Conservation (phyloP, 1,284 basidiomycete species). For the Vanrija sp. region DNA sequence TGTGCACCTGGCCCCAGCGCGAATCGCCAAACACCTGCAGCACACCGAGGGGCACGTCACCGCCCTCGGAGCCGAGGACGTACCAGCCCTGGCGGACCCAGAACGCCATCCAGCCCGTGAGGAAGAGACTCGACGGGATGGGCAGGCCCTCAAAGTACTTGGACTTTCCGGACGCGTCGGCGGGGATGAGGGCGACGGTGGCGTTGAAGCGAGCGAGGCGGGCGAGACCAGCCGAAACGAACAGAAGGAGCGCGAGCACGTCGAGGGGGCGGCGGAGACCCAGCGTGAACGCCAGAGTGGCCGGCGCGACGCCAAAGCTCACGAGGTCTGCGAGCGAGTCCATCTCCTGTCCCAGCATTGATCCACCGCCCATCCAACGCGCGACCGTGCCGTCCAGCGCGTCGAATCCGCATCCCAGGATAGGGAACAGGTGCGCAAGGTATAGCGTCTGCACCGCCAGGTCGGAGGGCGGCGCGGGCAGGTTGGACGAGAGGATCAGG, state of each 20-base stretch:
- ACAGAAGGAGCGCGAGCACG: slow-evolving; percentile 76
- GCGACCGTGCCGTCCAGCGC: slow-evolving; percentile 97
- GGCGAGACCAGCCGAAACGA: slow-evolving; percentile 94
- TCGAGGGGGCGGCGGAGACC: slow-evolving; percentile 88
- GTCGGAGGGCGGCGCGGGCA: slow-evolving; percentile 34
- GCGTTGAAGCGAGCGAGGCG: slow-evolving; percentile 97
- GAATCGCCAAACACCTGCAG: slow-evolving; percentile 69
- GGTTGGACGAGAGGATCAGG: slow-evolving; percentile 77
- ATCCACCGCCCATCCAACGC: slow-evolving; percentile 89
- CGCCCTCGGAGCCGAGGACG: slow-evolving; percentile 43
- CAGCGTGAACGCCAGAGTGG: slow-evolving; percentile 83
- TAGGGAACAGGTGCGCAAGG: slow-evolving; percentile 79
- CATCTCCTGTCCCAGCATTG: slow-evolving; percentile 97
- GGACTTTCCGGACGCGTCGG: slow-evolving; percentile 79
- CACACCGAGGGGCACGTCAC: slow-evolving; percentile 64
- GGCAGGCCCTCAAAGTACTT: slow-evolving; percentile 97
- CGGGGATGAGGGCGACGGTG: slow-evolving; percentile 90
- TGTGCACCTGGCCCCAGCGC: slow-evolving; percentile 75
- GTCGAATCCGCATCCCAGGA: slow-evolving; percentile 97
- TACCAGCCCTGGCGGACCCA: slow-evolving; percentile 82
- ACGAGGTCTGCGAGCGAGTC: slow-evolving; percentile 96
- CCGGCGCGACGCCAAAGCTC: slow-evolving; percentile 95
- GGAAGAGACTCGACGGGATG: slow-evolving; percentile 81
- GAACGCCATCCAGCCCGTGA: slow-evolving; percentile 76
- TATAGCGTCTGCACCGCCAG: slow-evolving; percentile 56